Evolutionary conservation across 2,329 filamentous ascomycete species (phyloP), one percentile per base, ranked within the genome.

Genomic region (Pezicula rhizophila): DNA sequence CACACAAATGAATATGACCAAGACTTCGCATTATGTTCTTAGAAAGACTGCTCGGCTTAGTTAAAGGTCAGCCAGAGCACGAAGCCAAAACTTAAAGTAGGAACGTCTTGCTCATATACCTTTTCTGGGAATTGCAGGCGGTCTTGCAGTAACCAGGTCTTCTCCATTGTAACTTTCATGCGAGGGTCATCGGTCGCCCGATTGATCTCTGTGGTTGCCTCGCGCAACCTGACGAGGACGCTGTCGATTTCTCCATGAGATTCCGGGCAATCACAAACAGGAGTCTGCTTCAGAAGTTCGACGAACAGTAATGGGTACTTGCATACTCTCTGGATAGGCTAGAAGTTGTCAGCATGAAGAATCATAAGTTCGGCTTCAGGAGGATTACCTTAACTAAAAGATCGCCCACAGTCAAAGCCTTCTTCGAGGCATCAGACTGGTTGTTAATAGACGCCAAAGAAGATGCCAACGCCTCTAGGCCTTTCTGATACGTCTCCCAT

Each of bases 281-380:
- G 88, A 0, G 91, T 96, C 56, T 85, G 78, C 60, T 86, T 91
- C 51, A 91, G 75, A 8, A 99, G 74, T 60, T 96, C 89, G 5
- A 82, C 77, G 60, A 97, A 91, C 2, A 97, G 73, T 4, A 99
- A 73, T 10, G 89, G 89, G 62, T 97, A 97, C 69, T 87, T 89
- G 71, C 89, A 95, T 18, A 96, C 79, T 48, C 92, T 80, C 68
- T 99, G 92, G 17, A 96, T 91, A 0, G 92, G 93, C 88, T 95
- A 47, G 17, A 17, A 31, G 15, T 11, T n/a, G 35, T 52, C 23
- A 49, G 47, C 15, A 35, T 35, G 12, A 14, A 31, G 46, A 48
- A 57, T 53, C 53, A 38, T 18, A 38, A 31, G 4, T 28, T 42
- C 18, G 5, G 12, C 35, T 11, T 2, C 40, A 10, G 2, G 41